Conservation (phyloP, 257 asterid species). For the Solanum boliviense region DNA sequence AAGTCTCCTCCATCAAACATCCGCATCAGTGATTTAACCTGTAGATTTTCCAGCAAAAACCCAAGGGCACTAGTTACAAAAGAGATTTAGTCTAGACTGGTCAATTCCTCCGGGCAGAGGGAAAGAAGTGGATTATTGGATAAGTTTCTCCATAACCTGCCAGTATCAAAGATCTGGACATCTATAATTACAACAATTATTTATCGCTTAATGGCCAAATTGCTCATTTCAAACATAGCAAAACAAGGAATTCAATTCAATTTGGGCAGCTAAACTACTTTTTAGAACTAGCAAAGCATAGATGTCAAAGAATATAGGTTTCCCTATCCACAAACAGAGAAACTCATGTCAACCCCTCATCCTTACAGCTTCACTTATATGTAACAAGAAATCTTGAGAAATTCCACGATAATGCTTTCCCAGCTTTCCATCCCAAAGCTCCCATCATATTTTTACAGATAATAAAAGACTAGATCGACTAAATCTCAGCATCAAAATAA, state of each 20-base stretch:
- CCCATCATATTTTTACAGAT: not conserved
- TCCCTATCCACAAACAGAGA: not conserved
- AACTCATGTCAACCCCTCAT: not conserved
- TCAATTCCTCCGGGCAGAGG: not conserved
- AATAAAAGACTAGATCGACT: not conserved
- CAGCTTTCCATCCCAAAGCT: not conserved
- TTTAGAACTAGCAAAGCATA: not conserved
- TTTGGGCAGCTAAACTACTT: not conserved
- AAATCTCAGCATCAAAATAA: not conserved
- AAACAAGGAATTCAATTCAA: not conserved
- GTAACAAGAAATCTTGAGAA: not conserved
- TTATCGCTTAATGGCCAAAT: not conserved
- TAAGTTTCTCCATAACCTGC: not conserved
- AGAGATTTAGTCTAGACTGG: not conserved
- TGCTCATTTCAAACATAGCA: not conserved
- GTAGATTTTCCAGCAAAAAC: constrained; percentile 6
- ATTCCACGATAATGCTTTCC: not conserved
- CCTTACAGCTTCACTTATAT: not conserved
- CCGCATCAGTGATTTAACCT: constrained; percentile 53
- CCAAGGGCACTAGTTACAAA: not conserved
- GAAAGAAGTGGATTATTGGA: not conserved
- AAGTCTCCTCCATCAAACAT: constrained; percentile 76
- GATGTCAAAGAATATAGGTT: not conserved
- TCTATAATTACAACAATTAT: not conserved
- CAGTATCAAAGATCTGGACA: not conserved